Base-by-base conservation (phyloP, 2,329 filamentous ascomycete species). In the Rutstroemia sp. region DNA sequence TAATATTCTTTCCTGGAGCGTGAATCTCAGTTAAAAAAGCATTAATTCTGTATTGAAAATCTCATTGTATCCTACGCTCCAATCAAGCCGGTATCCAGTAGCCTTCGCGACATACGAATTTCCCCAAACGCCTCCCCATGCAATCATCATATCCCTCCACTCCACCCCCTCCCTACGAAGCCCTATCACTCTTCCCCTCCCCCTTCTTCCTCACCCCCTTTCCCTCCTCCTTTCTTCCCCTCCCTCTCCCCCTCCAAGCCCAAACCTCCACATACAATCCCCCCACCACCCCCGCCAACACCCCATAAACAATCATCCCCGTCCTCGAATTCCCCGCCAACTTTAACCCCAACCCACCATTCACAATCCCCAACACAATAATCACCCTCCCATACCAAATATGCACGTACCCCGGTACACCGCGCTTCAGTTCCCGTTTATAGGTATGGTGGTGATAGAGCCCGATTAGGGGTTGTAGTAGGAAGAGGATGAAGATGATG, bases 351-450 rank as follows among this genome's bases (percentile, higher is more conserved):
- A 87, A 68, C 0, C 83, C 84, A 56, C 83, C 84, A 63, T 86
- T 86, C 64, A 86, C 66, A 47, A 86, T 73, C 25, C 81, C 83
- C 3, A 86, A 65, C 21, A 79, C 57, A 60, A 87, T 79, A 46
- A 86, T 68, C 1, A 71, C 61, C 16, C 83, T 77, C 12, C 83
- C 83, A 63, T 77, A 83, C 81, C 81, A 86, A 61, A 84, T 78
- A 65, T 87, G 84, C 1, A 73, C 65, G 60, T 84, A 70, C 60
- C 79, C 82, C 58, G 84, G 64, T 42, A 73, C 10, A 6, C 77
- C 77, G 44, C 82, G 80, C 23, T 64, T 47, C 53, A 74, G 69
- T 56, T 76, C 67, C 65, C 73, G 75, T 56, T 75, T 62, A 67
- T 74, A 86, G 64, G 79, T 69, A 27, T 65, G 63, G 68, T 87